phyloP scores from a whole-genome alignment of 768 basidiomycete genomes.

The Phylloporus sp. region DNA sequence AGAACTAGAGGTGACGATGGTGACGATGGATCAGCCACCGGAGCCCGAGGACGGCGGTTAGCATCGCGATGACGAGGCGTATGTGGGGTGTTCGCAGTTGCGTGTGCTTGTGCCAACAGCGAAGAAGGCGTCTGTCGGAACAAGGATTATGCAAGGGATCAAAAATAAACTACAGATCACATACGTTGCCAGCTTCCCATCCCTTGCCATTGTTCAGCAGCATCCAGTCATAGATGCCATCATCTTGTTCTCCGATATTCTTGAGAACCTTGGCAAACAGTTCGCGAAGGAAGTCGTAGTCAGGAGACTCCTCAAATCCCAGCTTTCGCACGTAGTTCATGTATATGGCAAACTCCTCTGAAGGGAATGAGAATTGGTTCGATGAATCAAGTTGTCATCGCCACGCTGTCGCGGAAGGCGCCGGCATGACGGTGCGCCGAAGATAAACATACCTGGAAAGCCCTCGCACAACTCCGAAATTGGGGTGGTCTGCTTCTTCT shows the following conservation, averaged over 20 bases:
- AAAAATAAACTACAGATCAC: slow-evolving; percentile 28
- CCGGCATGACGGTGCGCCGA: background rate
- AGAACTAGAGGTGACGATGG: slow-evolving; percentile 57
- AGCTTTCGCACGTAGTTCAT: slow-evolving; percentile 99
- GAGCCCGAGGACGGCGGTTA: slow-evolving; percentile 44
- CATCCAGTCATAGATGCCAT: slow-evolving; percentile 97
- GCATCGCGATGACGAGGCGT: slow-evolving; percentile 51
- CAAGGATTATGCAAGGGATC: slow-evolving; percentile 2
- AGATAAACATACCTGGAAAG: slow-evolving; percentile 66
- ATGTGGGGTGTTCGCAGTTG: slow-evolving; percentile 52
- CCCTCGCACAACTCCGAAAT: slow-evolving; percentile 94
- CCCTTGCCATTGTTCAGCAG: slow-evolving; percentile 89
- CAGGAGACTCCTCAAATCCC: slow-evolving; percentile 95
- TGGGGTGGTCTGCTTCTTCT: slow-evolving; percentile 93
- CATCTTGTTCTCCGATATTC: slow-evolving; percentile 82
- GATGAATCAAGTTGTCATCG: background rate
- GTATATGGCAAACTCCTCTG: slow-evolving; percentile 95
- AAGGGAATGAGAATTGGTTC: slow-evolving; percentile 1
- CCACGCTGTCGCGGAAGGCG: background rate
- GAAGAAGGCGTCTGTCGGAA: slow-evolving; percentile 38
- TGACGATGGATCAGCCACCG: slow-evolving; percentile 50
- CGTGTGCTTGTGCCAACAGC: slow-evolving; percentile 47
- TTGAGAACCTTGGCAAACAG: slow-evolving; percentile 90
- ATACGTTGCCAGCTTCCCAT: slow-evolving; percentile 85
- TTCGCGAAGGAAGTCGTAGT: slow-evolving; percentile 96